phyloP scores from a whole-genome alignment of 2,329 filamentous ascomycete species.

The Xylaria sp. region DNA sequence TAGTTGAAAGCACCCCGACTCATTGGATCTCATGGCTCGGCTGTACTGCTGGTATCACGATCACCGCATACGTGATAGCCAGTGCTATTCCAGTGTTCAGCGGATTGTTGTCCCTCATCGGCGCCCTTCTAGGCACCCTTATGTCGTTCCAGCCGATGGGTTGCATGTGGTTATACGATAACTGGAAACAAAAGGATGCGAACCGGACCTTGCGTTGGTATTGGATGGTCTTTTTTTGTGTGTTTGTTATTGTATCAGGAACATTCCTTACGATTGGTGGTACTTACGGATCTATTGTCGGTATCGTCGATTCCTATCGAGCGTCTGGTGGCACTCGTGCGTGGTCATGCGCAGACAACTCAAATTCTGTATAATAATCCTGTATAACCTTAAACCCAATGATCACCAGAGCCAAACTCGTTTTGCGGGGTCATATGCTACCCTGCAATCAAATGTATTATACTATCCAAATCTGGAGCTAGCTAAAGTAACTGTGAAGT shows the following conservation, averaged over 20 bases:
- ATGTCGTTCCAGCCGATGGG: conserved; percentile 50
- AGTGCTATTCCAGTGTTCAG: conserved; percentile 48
- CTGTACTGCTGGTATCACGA: conserved; percentile 43
- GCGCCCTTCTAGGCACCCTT: conserved; percentile 47
- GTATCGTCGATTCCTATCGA: conserved; percentile 54
- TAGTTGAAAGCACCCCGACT: conserved; percentile 43
- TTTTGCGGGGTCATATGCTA: too few relatives aligned
- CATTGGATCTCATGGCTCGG: conserved; percentile 51
- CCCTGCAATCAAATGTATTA: neutral
- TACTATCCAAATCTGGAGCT: neutral
- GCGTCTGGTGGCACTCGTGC: conserved; percentile 51
- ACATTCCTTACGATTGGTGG: conserved; percentile 58
- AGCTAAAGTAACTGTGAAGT: neutral
- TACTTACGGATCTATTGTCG: conserved; percentile 57
- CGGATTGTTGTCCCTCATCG: conserved; percentile 47
- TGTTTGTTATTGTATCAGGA: conserved; percentile 53
- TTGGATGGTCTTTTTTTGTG: conserved; percentile 41
- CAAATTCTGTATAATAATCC: conserved; percentile 56
- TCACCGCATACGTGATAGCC: conserved; percentile 48
- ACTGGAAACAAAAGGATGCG: conserved; percentile 48
- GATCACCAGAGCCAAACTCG: neutral
- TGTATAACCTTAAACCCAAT: neutral
- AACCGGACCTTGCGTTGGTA: conserved; percentile 37
- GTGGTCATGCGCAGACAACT: conserved; percentile 59
- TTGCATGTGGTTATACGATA: conserved; percentile 58